These are phyloP conservation scores for Colletotrichum shisoi DNA, from an alignment of 2,329 filamentous ascomycete species.

Conservation along the genomic window DNA sequence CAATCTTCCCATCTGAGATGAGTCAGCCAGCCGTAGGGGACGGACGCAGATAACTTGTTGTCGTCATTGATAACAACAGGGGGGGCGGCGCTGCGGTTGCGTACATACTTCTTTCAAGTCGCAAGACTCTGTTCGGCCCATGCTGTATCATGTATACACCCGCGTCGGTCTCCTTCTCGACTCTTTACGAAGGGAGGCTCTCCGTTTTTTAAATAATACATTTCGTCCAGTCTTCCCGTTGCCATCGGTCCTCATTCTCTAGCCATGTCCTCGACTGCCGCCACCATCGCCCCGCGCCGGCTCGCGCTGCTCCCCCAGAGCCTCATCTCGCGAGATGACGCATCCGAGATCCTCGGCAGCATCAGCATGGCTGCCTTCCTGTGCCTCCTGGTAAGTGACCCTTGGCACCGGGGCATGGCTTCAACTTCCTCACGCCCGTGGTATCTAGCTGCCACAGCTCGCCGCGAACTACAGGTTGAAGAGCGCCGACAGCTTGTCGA, in stretches of 20 bases:
- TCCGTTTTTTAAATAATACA: no score
- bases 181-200: no score
- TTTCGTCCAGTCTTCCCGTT: not conserved
- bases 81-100: no score
- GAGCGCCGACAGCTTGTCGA: constrained; percentile 33
- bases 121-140: not conserved
- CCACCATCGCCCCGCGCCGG: not conserved
- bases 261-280: not conserved
- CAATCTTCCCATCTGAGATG: not conserved
- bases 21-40: constrained; percentile 10
- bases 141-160: no score
- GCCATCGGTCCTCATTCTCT: not conserved
- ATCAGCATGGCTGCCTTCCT: constrained; percentile 36
- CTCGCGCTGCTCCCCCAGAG: not conserved
- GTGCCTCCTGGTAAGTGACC: constrained; percentile 19
- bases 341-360: constrained; percentile 31
- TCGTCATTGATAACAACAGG: constrained; percentile 21
- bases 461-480: constrained; percentile 21
- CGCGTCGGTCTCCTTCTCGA: not conserved
- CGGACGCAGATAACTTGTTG: not conserved
- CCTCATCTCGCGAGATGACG: constrained; percentile 6
- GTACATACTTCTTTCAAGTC: no score
- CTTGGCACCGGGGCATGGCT: no score
- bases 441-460: constrained; percentile 23
- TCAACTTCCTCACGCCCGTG: not conserved